Evolutionary conservation across 1,139 yeast genomes (phyloP).

Genomic region (Blastobotrys raffinosifermentans): DNA sequence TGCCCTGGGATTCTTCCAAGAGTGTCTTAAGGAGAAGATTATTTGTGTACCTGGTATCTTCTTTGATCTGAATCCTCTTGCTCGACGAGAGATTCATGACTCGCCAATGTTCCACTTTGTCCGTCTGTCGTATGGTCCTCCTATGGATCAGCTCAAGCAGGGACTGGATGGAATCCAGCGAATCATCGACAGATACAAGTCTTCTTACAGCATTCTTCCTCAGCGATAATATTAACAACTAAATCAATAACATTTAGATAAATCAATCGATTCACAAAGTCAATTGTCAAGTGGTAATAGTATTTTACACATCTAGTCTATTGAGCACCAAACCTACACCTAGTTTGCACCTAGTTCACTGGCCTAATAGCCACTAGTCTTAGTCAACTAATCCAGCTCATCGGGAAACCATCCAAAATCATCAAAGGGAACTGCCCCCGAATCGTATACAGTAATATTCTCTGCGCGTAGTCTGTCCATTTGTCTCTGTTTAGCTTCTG

Average conservation of each 20-base stretch:
- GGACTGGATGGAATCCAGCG: conserved; percentile 67
- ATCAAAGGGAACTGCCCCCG: conserved; percentile 39
- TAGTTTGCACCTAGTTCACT: too few relatives aligned
- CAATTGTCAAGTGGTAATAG: too few relatives aligned
- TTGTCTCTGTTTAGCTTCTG: conserved; percentile 44
- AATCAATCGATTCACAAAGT: too few relatives aligned
- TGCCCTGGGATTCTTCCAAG: conserved; percentile 64
- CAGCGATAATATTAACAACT: conserved; percentile 9
- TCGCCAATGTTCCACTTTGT: conserved; percentile 62
- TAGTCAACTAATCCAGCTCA: conserved; percentile 9
- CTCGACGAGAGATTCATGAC: conserved; percentile 55
- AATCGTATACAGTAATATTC: conserved; percentile 39
- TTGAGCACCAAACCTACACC: too few relatives aligned
- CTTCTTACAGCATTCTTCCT: conserved; percentile 13
- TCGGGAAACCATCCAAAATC: conserved; percentile 69
- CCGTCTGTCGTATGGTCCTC: conserved; percentile 62
- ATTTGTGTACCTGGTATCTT: conserved; percentile 65
- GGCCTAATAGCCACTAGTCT: not conserved
- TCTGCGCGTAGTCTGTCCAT: conserved; percentile 43
- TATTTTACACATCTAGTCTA: too few relatives aligned
- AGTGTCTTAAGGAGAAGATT: conserved; percentile 57
- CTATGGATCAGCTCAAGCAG: conserved; percentile 44
- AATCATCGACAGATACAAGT: conserved; percentile 39
- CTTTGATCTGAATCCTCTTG: conserved; percentile 60
- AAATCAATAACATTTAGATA: not conserved